These are phyloP conservation scores for Nitzschia sp. DNA, from an alignment of 108 stramenopile species.

Conservation along the genomic window DNA sequence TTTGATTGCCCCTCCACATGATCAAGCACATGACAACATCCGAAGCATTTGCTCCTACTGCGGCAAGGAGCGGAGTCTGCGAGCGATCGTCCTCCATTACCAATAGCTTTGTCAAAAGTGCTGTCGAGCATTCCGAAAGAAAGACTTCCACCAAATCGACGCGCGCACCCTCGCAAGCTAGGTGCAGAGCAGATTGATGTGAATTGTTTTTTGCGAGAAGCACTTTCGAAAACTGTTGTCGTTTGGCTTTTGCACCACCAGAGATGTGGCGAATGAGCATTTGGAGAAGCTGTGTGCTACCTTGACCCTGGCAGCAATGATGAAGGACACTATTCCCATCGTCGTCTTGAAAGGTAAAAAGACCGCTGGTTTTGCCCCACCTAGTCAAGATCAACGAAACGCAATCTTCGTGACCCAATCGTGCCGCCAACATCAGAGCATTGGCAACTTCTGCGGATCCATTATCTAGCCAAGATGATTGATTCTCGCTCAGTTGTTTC, in stretches of 20 bases:
- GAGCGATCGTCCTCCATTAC: slow-evolving; percentile 40
- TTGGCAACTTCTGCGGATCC: background rate
- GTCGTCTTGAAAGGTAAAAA: slow-evolving; percentile 15
- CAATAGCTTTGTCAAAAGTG: slow-evolving; percentile 55
- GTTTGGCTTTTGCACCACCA: slow-evolving; percentile 22
- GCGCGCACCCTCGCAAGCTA: slow-evolving; percentile 57
- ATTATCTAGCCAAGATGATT: background rate
- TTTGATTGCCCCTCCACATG: slow-evolving; percentile 56
- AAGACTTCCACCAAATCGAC: slow-evolving; percentile 55
- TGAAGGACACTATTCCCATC: slow-evolving; percentile 41
- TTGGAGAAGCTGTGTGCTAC: slow-evolving; percentile 4
- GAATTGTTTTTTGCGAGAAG: slow-evolving; percentile 50
- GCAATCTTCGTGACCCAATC: slow-evolving; percentile 54
- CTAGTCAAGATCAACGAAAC: slow-evolving; percentile 47
- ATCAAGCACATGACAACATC: slow-evolving; percentile 66
- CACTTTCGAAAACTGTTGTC: slow-evolving; percentile 34
- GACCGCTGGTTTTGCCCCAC: slow-evolving; percentile 2
- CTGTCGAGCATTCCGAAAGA: slow-evolving; percentile 30
- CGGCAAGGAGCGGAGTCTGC: slow-evolving; percentile 62
- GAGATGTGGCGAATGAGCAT: slow-evolving; percentile 19
- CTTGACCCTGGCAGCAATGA: slow-evolving; percentile 33
- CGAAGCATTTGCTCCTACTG: slow-evolving; percentile 51
- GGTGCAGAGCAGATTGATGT: slow-evolving; percentile 57
- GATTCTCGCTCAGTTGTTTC: background rate
- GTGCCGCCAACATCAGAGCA: slow-evolving; percentile 61